Evolutionary conservation across 2,329 filamentous ascomycete species (phyloP), one percentile per base, ranked within the genome.

Genomic region (Exophiala sideris): DNA sequence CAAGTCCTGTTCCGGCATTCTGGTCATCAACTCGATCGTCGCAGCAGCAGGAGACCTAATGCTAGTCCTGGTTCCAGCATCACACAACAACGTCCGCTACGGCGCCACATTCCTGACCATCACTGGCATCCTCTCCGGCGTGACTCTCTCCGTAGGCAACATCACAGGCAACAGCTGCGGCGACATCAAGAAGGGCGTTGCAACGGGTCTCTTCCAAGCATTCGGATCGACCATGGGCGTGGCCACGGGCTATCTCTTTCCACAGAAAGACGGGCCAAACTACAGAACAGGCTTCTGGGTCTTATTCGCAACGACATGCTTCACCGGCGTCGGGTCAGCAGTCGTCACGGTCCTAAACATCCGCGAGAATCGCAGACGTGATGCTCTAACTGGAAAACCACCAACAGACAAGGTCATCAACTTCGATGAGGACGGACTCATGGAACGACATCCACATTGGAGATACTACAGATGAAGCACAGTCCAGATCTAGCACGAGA

Each of bases 171-270:
- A 56, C 32, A 46, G 48, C 32, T 56, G 53, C 24, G 53, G 53
- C 10, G 53, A 56, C 33, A 52, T 56, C 53, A 56, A 56, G 44
- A 56, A 56, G 45, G 53, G 34, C 20, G 52, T 56, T 24, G 48
- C 41, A 2, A 38, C 53, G 2, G 53, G 53, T 2, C 20, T 56
- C 20, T 56, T 56, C 32, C 48, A 51, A 41, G 48, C 53, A 7
- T 56, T 56, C 20, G 53, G 53, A 12, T 56, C 53, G 9, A 56
- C 53, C 16, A 56, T 56, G 48, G 53, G 53, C 5, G 53, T 56
- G 1, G 53, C 53, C 11, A 52, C 53, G 3, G 48, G 53, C 2
- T 56, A 52, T 38, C 38, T 56, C 1, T 56, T 56, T 44, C 53
- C 53, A 3, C 20, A 20, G 34, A 48, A 44, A 20, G 53, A 52